Conservation (phyloP, 495 filamentous ascomycete genomes). For the Cercophora samala region DNA sequence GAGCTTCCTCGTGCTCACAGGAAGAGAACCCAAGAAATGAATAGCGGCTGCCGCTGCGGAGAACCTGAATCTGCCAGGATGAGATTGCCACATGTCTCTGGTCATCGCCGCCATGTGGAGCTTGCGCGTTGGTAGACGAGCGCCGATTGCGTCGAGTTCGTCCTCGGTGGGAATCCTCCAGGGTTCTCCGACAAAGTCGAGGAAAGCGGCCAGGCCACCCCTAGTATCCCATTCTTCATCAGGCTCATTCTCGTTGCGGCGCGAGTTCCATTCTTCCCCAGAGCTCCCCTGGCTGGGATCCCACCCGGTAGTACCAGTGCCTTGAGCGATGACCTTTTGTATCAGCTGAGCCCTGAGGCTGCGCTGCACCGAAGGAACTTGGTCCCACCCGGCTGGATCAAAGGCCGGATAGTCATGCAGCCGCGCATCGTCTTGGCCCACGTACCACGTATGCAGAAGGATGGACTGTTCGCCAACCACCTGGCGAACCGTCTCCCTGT, state of each 20-base stretch:
- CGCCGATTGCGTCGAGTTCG: not conserved
- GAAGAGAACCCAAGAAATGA: not conserved
- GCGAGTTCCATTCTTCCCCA: not conserved
- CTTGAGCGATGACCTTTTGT: too few relatives aligned
- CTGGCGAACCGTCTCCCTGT: not conserved
- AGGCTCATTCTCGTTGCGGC: not conserved
- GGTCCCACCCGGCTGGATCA: too few relatives aligned
- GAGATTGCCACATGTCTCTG: not conserved
- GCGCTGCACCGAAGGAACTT: too few relatives aligned
- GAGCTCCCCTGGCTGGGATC: too few relatives aligned
- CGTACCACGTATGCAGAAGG: too few relatives aligned
- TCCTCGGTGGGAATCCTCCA: slow-evolving; percentile 2
- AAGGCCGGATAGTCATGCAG: too few relatives aligned
- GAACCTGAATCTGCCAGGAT: not conserved
- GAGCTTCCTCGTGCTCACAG: not conserved
- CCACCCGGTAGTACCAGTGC: too few relatives aligned
- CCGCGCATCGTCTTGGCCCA: too few relatives aligned
- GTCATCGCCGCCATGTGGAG: not conserved
- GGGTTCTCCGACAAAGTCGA: not conserved
- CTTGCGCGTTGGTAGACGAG: not conserved
- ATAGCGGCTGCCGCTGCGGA: not conserved
- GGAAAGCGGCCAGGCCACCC: not conserved
- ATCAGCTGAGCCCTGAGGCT: too few relatives aligned
- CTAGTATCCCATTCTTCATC: not conserved
- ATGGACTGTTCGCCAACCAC: not conserved